phyloP scores from a whole-genome alignment of 192 early-diverging fungal genomes.

The Coemansia sp. region DNA sequence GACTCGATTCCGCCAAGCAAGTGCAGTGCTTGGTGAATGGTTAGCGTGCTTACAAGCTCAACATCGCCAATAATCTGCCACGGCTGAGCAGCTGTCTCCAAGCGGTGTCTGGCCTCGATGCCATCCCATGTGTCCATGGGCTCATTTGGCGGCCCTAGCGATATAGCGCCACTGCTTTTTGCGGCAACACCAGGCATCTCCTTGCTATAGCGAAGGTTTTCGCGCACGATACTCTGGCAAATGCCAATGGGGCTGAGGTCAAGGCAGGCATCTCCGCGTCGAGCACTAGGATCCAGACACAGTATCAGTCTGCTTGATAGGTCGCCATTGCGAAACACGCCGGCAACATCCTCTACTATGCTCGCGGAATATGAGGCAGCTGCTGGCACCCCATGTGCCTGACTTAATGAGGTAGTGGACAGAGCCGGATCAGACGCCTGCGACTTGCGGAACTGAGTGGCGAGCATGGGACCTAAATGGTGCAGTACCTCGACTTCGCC shows the following conservation, averaged over 20 bases:
- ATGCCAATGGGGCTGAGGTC: conserved; percentile 47
- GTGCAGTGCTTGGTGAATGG: conserved; percentile 35
- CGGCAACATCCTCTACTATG: conserved; percentile 16
- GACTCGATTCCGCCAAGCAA: conserved; percentile 36
- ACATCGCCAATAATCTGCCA: conserved; percentile 36
- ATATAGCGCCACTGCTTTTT: conserved; percentile 5
- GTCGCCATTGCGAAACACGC: conserved; percentile 23
- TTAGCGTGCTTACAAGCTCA: conserved; percentile 19
- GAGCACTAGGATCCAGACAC: conserved; percentile 20
- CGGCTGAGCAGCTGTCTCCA: conserved; percentile 25
- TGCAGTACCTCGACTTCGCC: conserved; percentile 38
- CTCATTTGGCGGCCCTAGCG: background rate
- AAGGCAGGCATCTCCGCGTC: conserved; percentile 6
- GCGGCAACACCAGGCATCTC: background rate
- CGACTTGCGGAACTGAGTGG: conserved; percentile 29
- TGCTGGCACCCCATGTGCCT: conserved; percentile 5
- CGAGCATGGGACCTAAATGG: conserved; percentile 29
- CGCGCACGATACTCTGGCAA: conserved; percentile 37
- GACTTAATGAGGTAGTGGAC: conserved; percentile 10
- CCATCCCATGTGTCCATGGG: conserved; percentile 1
- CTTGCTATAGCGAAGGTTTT: conserved; percentile 23
- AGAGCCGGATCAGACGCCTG: conserved; percentile 23
- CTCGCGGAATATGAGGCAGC: conserved; percentile 15
- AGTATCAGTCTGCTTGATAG: conserved; percentile 25
- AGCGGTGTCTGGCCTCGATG: conserved; percentile 19